Evolutionary conservation across 257 asterid genomes (phyloP), one percentile per base, ranked within the genome.

Genomic region (Dorcoceras hygrometricum): DNA sequence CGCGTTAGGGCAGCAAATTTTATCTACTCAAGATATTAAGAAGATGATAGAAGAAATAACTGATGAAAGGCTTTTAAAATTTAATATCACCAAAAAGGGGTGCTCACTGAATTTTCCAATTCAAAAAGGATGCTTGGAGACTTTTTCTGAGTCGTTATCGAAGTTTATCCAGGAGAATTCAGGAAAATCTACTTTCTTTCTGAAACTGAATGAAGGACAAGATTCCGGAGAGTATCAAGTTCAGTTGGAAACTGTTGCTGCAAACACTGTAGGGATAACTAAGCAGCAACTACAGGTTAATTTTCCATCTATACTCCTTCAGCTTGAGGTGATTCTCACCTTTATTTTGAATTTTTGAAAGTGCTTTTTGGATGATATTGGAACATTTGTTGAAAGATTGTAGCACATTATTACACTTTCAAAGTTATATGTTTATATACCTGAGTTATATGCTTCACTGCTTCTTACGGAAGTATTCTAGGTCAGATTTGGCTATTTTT

Each of bases 241-340:
- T 72, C 63, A 55, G 77, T 76, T 86, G 60, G 84, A 82, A 71
- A 78, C 56, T 19, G 76, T 88, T 74, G 84, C 80, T 53, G 80
- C 82, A 36, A 85, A 82, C 76, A 73, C 86, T 71, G 81, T 79
- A 72, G 99, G 97, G 74, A 75, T 90, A 63, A 86, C 99, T 63
- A 70, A 77, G 75, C 76, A 77, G 70, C 97, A 93, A 71, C 88
- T 88, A 36, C 78, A 72, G 95, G 97, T 92, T 79, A 62, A 46
- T 10, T 34, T 62, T 66, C 25, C 36, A 5, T 43, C 16, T 58
- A 0, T 65, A 24, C 48, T 51, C 34, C 8, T 39, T 34, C 28
- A 31, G 28, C 54, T 3, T 43, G 7, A 55, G 11, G 23, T 61
- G 23, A 24, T 39, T 36, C 57, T 59, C 26, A 9, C 29, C 36